Base-by-base conservation (phyloP, 805 yeast genomes). In the Lipomyces oligophaga region DNA sequence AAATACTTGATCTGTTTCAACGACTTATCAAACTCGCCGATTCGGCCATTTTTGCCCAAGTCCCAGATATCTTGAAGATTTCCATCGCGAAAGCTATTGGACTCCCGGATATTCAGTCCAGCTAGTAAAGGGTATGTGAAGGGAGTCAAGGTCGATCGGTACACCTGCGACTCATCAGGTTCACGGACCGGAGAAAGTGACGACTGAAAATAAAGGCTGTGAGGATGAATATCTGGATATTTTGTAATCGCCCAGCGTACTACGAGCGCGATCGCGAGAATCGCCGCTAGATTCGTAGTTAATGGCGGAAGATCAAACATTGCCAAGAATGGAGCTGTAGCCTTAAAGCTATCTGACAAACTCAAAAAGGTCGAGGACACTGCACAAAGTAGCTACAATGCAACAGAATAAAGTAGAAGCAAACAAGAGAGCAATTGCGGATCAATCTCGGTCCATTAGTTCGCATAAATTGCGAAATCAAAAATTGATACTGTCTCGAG, bases 111-210 rank as follows among this genome's bases (percentile, higher is more conserved):
- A 37, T 78, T 77, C 45, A 85, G 66, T 0, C 94, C 94, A 2
- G 84, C 75, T 19, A 81, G 71, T 45, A 88, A 69, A 0, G 85
- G 82, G 48, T 77, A 62, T 4, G 86, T 85, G 60, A 78, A 80
- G 19, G 89, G 93, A 26, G 84, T 78, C 55, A 83, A 79, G 37
- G 79, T 78, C 41, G 87, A 82, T 53, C 93, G 74, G 63, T 84
- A 81, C 8, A 84, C 70, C 0, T 95, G 89, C 13, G 89, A 77
- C 62, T 88, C 95, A 40, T 75, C 71, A 4, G 71, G 69, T 34
- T 74, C 70, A n/a, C 95, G 71, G 1, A 85, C 81, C 4, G 80
- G 67, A 2, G 83, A 76, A 27, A 82, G 65, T 18, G 79, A 72
- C 1, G 94, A 75, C 63, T 88, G 96, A 56, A 78, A 56, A 16